These are phyloP conservation scores for Phialophora macrospora DNA, from an alignment of 2,329 filamentous ascomycete species.

Conservation along the genomic window DNA sequence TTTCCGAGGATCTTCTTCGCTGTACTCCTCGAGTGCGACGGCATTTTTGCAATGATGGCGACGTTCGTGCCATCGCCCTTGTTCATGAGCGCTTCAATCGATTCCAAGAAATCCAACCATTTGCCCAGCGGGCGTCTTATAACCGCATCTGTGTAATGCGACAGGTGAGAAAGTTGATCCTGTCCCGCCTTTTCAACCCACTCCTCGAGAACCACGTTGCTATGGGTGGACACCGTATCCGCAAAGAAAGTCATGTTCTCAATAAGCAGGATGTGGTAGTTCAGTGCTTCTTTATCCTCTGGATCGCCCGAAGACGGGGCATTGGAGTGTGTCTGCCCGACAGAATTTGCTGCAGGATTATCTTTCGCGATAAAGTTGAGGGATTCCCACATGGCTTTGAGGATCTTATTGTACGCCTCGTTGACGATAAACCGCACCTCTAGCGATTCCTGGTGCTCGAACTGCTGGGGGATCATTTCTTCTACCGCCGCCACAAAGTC, in stretches of 20 bases:
- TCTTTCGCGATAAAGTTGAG: conserved; percentile 90
- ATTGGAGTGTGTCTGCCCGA: conserved; percentile 41
- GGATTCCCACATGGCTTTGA: conserved; percentile 96
- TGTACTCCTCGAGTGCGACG: conserved; percentile 78
- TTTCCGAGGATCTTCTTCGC: conserved; percentile 84
- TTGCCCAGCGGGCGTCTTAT: conserved; percentile 89
- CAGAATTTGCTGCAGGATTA: conserved; percentile 57
- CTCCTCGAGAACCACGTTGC: conserved; percentile 75
- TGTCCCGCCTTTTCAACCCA: conserved; percentile 79
- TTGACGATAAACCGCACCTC: conserved; percentile 80
- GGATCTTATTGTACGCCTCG: conserved; percentile 82
- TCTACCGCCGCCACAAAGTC: conserved; percentile 82
- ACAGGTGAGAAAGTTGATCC: conserved; percentile 86
- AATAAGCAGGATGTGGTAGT: conserved; percentile 95
- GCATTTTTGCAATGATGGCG: conserved; percentile 72
- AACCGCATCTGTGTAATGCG: conserved; percentile 82
- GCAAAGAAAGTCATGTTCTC: conserved; percentile 99
- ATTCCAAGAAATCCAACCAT: conserved; percentile 82
- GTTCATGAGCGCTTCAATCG: conserved; percentile 71
- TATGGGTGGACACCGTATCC: conserved; percentile 80
- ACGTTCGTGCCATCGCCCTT: conserved; percentile 49
- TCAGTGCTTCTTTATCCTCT: conserved; percentile 95
- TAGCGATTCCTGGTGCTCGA: conserved; percentile 62
- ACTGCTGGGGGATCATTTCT: conserved; percentile 70
- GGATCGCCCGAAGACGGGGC: conserved; percentile 57